phyloP scores from a whole-genome alignment of 495 filamentous ascomycete species.

The Penicillium alfredii region DNA sequence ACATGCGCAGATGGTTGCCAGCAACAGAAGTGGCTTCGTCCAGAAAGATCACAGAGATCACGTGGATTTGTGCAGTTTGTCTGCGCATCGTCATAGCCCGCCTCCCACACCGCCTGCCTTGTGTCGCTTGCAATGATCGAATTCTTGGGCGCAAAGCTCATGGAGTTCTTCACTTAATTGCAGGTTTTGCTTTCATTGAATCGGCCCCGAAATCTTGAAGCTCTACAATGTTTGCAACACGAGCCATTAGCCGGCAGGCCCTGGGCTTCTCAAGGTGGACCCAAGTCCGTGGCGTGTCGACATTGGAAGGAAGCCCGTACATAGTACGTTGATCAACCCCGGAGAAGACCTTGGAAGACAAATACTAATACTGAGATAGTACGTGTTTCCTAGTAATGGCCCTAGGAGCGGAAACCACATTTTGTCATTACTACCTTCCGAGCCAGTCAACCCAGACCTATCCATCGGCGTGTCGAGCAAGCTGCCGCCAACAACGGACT shows the following conservation, averaged over 20 bases:
- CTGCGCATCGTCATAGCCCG: conserved; percentile 23
- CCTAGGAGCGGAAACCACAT: conserved; percentile 43
- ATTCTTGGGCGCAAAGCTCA: conserved; percentile 1
- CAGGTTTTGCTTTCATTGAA: no score
- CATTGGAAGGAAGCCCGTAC: conserved; percentile 48
- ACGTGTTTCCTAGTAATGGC: conserved; percentile 56
- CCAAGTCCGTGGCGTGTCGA: conserved; percentile 42
- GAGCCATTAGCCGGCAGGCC: conserved; percentile 18
- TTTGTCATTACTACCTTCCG: conserved; percentile 69
- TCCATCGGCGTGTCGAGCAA: conserved; percentile 69
- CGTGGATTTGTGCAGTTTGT: conserved; percentile 33
- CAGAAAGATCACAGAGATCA: conserved; percentile 22
- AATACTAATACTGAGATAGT: conserved; percentile 46
- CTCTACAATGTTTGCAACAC: conserved; percentile 31
- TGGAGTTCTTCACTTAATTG: no score
- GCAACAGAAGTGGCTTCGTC: conserved; percentile 4
- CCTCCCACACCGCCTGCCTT: conserved; percentile 14
- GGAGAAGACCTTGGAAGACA: no score
- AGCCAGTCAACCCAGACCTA: conserved; percentile 60
- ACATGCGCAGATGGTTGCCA: conserved; percentile 2
- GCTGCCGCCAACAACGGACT: conserved; percentile 70
- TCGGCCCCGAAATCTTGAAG: no score
- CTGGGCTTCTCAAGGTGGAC: conserved; percentile 16
- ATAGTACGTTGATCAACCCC: conserved; percentile 50
- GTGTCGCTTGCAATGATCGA: conserved; percentile 8